Percentiles rank a stretch among this genome's conserved stretches.
phyloP scores from a whole-genome alignment of 257 asterid genomes.

The Ilex asprella region DNA sequence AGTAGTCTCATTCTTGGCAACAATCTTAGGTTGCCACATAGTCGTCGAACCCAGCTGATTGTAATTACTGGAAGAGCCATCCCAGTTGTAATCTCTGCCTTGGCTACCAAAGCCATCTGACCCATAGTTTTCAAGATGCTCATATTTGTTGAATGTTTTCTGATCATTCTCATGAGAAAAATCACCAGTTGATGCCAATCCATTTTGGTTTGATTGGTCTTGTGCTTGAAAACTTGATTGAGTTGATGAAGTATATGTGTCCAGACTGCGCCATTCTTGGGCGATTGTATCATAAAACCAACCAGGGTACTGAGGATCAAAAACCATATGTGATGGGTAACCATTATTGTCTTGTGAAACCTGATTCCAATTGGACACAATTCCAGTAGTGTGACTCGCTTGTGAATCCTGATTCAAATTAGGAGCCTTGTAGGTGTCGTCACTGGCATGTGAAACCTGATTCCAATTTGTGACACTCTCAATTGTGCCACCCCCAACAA shows the following conservation, averaged over 20 bases:
- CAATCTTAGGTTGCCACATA: conserved; percentile 41
- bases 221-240: conserved; percentile 44
- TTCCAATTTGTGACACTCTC: conserved; percentile 51
- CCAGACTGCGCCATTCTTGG: conserved; percentile 68
- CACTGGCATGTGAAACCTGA: conserved; percentile 38
- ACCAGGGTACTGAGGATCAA: conserved; percentile 91
- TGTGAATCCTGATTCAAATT: conserved; percentile 23
- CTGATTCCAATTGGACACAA: conserved; percentile 50
- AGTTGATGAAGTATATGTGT: conserved; percentile 39
- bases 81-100: conserved; percentile 39
- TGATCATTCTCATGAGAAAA: conserved; percentile 31
- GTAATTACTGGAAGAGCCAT: conserved; percentile 34
- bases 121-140: too few species aligned
- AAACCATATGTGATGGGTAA: conserved; percentile 82
- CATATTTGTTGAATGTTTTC: conserved; percentile 8
- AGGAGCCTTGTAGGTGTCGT: conserved; percentile 8
- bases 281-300: conserved; percentile 81
- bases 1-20: conserved; percentile 23
- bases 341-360: conserved; percentile 40
- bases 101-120: conserved; percentile 30
- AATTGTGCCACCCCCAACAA: conserved; percentile 41
- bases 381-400: conserved; percentile 21
- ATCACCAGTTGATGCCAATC: conserved; percentile 24
- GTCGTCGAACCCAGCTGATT: conserved; percentile 32
- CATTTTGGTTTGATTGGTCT: conserved; percentile 23